Conservation (phyloP, 140 eudicot genomes). For the Erigeron philadelphicus region DNA sequence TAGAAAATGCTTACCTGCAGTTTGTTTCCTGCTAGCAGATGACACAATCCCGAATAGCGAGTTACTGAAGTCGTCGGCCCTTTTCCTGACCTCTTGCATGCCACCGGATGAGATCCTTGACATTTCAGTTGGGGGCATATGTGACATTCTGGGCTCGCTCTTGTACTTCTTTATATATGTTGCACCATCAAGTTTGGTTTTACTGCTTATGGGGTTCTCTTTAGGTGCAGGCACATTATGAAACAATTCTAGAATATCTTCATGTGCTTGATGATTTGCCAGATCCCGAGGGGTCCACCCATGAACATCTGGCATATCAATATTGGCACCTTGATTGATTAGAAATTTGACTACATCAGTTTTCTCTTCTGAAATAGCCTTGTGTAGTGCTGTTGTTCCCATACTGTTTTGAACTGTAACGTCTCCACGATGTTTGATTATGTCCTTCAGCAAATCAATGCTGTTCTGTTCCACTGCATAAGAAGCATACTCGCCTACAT, state of each 20-base stretch:
- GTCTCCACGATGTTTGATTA: conserved; percentile 60
- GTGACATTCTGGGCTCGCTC: conserved; percentile 52
- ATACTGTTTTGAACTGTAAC: conserved; percentile 33
- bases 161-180: conserved; percentile 52
- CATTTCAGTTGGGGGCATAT: conserved; percentile 19
- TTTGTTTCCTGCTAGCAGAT: conserved; percentile 37
- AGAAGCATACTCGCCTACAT: conserved; percentile 62
- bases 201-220: conserved; percentile 15
- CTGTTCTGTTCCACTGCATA: conserved; percentile 60
- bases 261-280: conserved; percentile 62
- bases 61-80: conserved; percentile 44
- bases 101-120: conserved; percentile 20
- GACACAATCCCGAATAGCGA: conserved; percentile 65
- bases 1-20: conserved; percentile 33
- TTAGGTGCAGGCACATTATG: conserved; percentile 32
- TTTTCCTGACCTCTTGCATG: conserved; percentile 25
- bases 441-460: conserved; percentile 52
- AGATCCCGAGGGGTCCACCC: conserved; percentile 81
- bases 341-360: conserved; percentile 51
- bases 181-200: conserved; percentile 31
- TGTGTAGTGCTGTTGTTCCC: conserved; percentile 78
- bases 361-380: conserved; percentile 59
- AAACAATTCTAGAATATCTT: conserved; percentile 53
- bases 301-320: conserved; percentile 62
- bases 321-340: conserved; percentile 55